phyloP scores from a whole-genome alignment of 108 stramenopile species.

The Aureococcus anophagefferens region DNA sequence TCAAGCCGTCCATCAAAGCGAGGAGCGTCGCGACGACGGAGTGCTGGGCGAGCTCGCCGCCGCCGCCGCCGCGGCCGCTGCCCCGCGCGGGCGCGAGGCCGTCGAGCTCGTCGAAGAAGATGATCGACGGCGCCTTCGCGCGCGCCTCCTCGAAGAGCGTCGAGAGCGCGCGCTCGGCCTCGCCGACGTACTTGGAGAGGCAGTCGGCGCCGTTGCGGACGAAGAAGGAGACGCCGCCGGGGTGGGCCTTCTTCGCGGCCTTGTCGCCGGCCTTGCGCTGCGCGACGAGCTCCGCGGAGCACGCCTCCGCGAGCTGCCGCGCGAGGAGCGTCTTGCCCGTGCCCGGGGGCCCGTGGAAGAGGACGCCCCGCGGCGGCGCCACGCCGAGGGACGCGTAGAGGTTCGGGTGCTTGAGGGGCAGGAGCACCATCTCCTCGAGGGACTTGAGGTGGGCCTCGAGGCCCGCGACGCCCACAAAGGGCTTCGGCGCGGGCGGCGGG shows the following conservation, averaged over 20 bases:
- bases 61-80: slow-evolving; percentile 32
- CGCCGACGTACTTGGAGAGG: slow-evolving; percentile 83
- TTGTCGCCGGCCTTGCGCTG: slow-evolving; percentile 17
- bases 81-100: slow-evolving; percentile 87
- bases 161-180: slow-evolving; percentile 74
- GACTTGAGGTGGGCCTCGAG: not conserved
- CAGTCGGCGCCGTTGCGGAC: slow-evolving; percentile 16
- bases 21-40: slow-evolving; percentile 92
- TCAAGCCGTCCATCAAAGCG: slow-evolving; percentile 76
- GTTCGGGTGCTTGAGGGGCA: slow-evolving; percentile 87
- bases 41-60: slow-evolving; percentile 83
- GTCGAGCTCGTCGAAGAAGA: slow-evolving; percentile 98
- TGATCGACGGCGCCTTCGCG: slow-evolving; percentile 78
- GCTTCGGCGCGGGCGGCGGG: not conserved
- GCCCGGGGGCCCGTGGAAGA: slow-evolving; percentile 94
- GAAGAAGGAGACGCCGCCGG: not conserved
- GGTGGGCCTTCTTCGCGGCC: not conserved
- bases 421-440: not conserved
- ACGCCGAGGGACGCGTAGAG: slow-evolving; percentile 89
- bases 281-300: slow-evolving; percentile 60
- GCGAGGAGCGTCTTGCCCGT: slow-evolving; percentile 87
- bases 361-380: slow-evolving; percentile 92
- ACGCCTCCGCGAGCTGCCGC: slow-evolving; percentile 67
- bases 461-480: not conserved
- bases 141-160: slow-evolving; percentile 78